These are phyloP conservation scores for Phaeosphaeria sp. DNA, from an alignment of 2,329 filamentous ascomycete genomes.

Conservation along the genomic window DNA sequence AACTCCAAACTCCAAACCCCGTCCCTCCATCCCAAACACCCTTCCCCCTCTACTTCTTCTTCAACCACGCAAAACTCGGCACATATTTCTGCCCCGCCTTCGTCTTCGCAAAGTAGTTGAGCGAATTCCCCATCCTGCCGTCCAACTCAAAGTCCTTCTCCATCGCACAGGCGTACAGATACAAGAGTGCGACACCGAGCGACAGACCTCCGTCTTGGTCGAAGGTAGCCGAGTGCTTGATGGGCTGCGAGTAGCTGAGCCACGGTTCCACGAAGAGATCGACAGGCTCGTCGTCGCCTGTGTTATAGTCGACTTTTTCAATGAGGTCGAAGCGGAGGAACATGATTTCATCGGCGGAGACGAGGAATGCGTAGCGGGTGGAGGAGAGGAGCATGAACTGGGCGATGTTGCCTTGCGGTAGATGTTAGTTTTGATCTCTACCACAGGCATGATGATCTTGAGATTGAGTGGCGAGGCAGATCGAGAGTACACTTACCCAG, in stretches of 20 bases:
- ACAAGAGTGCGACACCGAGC: conserved; percentile 16
- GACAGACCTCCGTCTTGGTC: conserved; percentile 7
- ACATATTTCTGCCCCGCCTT: conserved; percentile 10
- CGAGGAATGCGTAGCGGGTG: conserved; percentile 23
- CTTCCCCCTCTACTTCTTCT: background rate
- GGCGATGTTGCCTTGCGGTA: conserved; percentile 19
- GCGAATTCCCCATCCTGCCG: conserved; percentile 10
- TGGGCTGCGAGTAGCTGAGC: conserved; percentile 17
- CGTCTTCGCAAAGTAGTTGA: conserved; percentile 12
- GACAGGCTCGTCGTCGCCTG: background rate
- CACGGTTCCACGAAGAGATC: conserved; percentile 13
- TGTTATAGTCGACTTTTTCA: conserved; percentile 4
- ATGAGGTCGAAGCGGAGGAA: conserved; percentile 18
- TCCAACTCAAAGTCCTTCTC: conserved; percentile 10
- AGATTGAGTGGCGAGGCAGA: background rate
- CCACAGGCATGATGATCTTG: background rate
- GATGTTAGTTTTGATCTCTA: background rate
- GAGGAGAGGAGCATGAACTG: conserved; percentile 26
- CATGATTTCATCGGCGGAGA: conserved; percentile 26
- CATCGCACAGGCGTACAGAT: conserved; percentile 11
- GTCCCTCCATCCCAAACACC: too few species aligned
- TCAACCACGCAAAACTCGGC: background rate
- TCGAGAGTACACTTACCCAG: conserved; percentile 11
- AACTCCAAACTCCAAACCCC: background rate
- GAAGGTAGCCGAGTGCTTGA: conserved; percentile 16